Evolutionary conservation across 768 basidiomycete species (phyloP), one percentile per base, ranked within the genome.

Genomic region (Ramaria sp.): DNA sequence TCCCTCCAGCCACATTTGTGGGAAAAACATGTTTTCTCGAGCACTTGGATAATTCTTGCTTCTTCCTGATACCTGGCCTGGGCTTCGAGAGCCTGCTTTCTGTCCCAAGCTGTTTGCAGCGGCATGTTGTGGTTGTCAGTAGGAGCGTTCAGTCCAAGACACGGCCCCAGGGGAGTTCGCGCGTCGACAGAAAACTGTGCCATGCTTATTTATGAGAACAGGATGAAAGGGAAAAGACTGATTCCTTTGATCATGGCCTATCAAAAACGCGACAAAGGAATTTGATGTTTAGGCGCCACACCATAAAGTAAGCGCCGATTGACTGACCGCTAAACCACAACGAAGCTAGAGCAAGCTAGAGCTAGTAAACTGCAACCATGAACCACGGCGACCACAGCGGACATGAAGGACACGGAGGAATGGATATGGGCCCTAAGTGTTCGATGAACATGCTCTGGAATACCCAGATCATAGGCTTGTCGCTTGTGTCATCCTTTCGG

Each of bases 371-470:
- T 13, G 9, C 9, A 34, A 34, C 9, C 13, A 39, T 50, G 49
- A 30, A 50, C 30, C 37, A 50, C 30, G 32, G 25, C n/a, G 30
- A 32, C n/a, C 28, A 28, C 22, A 25, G 28, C 8, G 27, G 20
- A 13, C 25, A 30, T 24, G 45, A 24, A 3, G 45, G 45, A 18
- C 18, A 43, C 27, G 45, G 45, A 10, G 45, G 25, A 16, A 78
- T 75, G 74, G 73, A 70, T 50, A 71, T 70, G 69, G 68, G 65
- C 18, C 66, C 73, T 0, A 73, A 60, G 60, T 91, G 88, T 65
- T 69, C 78, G 7, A 84, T 86, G 81, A 70, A 87, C 67, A 91
- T 91, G 88, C 78, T 91, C 61, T 90, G 87, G 82, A 89, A 89
- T 69, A 85, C 85, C 37, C 78, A 89, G 53, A 77, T 88, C 61